Conservation (phyloP, 78 protist species). For the Tieghemostelium lacteum region DNA sequence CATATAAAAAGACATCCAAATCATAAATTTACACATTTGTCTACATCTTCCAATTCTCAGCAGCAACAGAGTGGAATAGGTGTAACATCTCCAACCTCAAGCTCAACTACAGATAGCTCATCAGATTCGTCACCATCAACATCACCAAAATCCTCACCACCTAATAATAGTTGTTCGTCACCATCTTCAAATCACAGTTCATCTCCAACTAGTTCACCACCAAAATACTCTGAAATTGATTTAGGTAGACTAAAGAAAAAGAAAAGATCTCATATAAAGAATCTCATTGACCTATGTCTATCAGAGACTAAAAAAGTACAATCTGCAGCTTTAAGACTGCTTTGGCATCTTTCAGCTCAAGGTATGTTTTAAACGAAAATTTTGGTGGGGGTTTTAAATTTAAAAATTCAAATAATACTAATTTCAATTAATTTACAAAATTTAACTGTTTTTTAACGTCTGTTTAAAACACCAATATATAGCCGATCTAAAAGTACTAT, state of each 20-base stretch:
- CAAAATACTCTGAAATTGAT: conserved; percentile 70
- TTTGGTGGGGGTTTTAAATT: no score
- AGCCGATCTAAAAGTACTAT: conserved; percentile 69
- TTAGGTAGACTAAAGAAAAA: conserved; percentile 47
- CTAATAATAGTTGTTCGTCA: background rate
- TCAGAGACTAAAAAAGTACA: conserved; percentile 65
- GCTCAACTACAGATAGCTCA: no score
- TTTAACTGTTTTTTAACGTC: background rate
- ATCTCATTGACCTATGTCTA: conserved; percentile 59
- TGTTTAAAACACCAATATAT: background rate
- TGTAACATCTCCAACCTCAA: background rate
- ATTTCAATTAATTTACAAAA: no score
- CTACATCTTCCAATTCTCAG: background rate
- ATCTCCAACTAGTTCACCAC: conserved; percentile 32
- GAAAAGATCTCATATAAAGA: conserved; percentile 47
- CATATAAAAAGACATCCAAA: conserved; percentile 74
- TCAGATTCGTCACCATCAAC: background rate
- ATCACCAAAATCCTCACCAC: background rate
- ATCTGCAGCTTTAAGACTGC: conserved; percentile 58
- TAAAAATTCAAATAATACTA: no score
- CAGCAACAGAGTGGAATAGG: background rate
- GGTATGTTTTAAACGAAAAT: conserved; percentile 29
- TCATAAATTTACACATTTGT: conserved; percentile 8
- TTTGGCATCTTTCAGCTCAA: conserved; percentile 79
- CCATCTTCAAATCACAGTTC: background rate